These are phyloP conservation scores for Gossypium davidsonii DNA, from an alignment of 441 rosid genomes.

Conservation along the genomic window DNA sequence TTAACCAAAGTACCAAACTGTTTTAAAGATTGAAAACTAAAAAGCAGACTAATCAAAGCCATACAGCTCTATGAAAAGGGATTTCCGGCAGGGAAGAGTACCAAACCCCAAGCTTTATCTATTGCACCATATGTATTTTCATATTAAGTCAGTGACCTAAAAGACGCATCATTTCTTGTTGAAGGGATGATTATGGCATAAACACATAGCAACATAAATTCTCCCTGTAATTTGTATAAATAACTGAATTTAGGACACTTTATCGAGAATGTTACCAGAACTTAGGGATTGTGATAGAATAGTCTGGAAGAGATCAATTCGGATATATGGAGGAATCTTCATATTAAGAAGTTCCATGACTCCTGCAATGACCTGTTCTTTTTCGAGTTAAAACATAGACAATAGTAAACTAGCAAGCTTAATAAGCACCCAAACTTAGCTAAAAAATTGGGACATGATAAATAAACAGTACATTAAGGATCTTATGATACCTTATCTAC, in stretches of 20 bases:
- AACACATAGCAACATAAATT: neutral
- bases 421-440: neutral
- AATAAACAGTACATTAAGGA: neutral
- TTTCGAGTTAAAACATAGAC: constrained; percentile 20
- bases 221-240: neutral
- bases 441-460: constrained; percentile 7
- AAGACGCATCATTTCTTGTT: neutral
- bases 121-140: neutral
- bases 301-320: constrained; percentile 71
- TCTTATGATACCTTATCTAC: constrained; percentile 66
- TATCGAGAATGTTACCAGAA: constrained; percentile 36
- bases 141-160: neutral
- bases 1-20: neutral
- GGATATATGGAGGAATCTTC: constrained; percentile 68
- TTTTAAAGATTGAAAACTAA: neutral
- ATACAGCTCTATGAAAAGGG: neutral
- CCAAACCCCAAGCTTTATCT: neutral
- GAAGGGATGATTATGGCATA: neutral
- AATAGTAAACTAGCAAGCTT: neutral
- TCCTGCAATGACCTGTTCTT: constrained; percentile 79
- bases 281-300: constrained; percentile 58
- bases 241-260: neutral
- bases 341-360: constrained; percentile 63
- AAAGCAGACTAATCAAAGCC: neutral
- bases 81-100: neutral